Conservation (phyloP, 2,329 filamentous ascomycete species). For the Aspergillus neotritici region DNA sequence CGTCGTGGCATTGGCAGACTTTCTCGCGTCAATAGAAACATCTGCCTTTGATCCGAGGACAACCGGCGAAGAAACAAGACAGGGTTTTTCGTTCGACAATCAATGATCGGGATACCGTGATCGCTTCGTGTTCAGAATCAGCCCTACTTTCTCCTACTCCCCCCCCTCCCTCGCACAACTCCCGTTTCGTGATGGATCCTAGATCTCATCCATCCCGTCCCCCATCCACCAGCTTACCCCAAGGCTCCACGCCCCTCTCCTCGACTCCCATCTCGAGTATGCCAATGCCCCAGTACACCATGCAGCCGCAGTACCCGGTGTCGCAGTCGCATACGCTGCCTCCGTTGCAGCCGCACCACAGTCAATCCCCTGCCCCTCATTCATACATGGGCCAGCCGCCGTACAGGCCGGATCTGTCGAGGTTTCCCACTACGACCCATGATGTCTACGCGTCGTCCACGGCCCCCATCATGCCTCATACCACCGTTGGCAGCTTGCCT, state of each 20-base stretch:
- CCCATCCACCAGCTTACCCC: conserved; percentile 42
- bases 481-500: conserved; percentile 38
- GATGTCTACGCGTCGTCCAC: conserved; percentile 40
- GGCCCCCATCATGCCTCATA: conserved; percentile 40
- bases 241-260: conserved; percentile 41
- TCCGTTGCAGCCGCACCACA: conserved; percentile 43
- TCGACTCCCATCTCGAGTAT: conserved; percentile 42
- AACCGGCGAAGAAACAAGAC: conserved; percentile 4
- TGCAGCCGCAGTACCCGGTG: conserved; percentile 42
- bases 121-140: conserved; percentile 10
- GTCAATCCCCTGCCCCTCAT: conserved; percentile 39
- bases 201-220: conserved; percentile 40
- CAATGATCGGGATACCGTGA: conserved; percentile 34
- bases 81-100: conserved; percentile 20
- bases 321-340: conserved; percentile 42
- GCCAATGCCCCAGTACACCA: conserved; percentile 44
- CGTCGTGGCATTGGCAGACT: conserved; percentile 10
- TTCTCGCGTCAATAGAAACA: conserved; percentile 3
- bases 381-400: conserved; percentile 38
- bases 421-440: conserved; percentile 39
- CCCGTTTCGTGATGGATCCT: conserved; percentile 35
- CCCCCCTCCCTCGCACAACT: conserved; percentile 12
- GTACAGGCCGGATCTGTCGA: conserved; percentile 39
- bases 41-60: conserved; percentile 12
- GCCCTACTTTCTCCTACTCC: conserved; percentile 11